These are phyloP conservation scores for Rosa chinensis DNA, from an alignment of 306 rosid genomes.

Conservation along the genomic window DNA sequence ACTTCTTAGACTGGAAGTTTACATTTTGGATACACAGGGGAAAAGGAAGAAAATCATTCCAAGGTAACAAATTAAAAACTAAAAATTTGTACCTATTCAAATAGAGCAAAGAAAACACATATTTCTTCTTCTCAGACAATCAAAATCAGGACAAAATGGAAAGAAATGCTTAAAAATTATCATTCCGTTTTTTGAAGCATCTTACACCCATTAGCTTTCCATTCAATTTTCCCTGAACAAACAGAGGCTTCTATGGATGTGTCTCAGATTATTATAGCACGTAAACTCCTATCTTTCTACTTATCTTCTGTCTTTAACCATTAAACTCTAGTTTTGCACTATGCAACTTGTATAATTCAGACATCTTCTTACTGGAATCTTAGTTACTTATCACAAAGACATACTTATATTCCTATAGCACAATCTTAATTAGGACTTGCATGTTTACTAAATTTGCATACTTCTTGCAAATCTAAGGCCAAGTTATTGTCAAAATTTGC, in stretches of 20 bases:
- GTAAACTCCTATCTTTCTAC: not conserved
- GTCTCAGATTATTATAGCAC: not conserved
- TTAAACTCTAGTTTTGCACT: not conserved
- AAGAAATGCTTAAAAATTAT: not conserved
- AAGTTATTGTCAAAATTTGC: not conserved
- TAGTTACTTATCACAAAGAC: not conserved
- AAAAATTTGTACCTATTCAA: not conserved
- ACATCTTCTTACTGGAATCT: not conserved
- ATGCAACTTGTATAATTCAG: not conserved
- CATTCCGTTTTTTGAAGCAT: not conserved
- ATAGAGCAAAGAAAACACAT: not conserved
- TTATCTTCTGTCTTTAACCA: not conserved
- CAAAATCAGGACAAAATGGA: too few relatives aligned
- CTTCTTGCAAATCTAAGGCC: not conserved
- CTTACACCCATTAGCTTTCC: not conserved
- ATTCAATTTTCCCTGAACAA: not conserved
- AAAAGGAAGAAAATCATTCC: not conserved
- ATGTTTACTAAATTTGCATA: not conserved
- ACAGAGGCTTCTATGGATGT: not conserved
- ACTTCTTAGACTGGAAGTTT: not conserved
- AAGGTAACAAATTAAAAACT: not conserved
- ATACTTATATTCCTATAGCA: not conserved
- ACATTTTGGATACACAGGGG: not conserved
- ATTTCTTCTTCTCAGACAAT: not conserved
- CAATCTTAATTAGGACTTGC: conserved; percentile 17